A percentile compares a stretch with the other conserved stretches of the same genome.
Evolutionary conservation across 345 rosid genomes (phyloP).

Genomic region (Turnera subulata): DNA sequence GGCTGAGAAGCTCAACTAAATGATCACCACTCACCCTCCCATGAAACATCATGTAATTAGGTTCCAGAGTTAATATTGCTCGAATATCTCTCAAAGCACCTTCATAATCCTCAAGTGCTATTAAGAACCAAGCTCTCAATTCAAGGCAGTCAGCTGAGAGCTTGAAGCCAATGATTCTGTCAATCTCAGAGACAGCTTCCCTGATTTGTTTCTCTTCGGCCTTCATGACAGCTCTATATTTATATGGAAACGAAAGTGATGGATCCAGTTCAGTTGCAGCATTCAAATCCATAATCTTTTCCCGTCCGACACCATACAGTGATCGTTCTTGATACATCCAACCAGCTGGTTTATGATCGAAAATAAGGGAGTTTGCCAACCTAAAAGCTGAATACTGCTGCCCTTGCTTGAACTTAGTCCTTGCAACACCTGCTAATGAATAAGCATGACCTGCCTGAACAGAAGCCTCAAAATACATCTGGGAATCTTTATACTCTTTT

Average conservation of each 20-base stretch:
- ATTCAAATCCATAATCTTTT: conserved; percentile 57
- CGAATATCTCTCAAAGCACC: conserved; percentile 69
- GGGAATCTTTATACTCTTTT: conserved; percentile 53
- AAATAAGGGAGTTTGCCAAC: conserved; percentile 58
- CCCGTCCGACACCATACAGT: conserved; percentile 52
- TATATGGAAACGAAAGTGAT: conserved; percentile 69
- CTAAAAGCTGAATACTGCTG: conserved; percentile 58
- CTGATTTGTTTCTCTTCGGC: conserved; percentile 52
- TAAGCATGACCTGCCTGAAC: conserved; percentile 73
- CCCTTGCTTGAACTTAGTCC: conserved; percentile 75
- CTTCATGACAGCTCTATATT: conserved; percentile 65
- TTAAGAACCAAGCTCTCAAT: conserved; percentile 72
- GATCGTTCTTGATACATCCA: conserved; percentile 98
- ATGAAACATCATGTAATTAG: conserved; percentile 57
- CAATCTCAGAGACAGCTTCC: conserved; percentile 67
- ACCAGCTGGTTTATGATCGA: conserved; percentile 59
- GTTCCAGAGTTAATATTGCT: conserved; percentile 70
- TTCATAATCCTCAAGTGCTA: conserved; percentile 62
- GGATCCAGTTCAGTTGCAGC: conserved; percentile 85
- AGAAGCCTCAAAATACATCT: conserved; percentile 60
- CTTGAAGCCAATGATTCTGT: conserved; percentile 64
- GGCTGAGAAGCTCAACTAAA: conserved; percentile 53
- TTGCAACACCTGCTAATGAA: conserved; percentile 76
- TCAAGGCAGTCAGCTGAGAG: conserved; percentile 76
- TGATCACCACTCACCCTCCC: conserved; percentile 50